A percentile compares a stretch with the other conserved stretches of the same genome.
Evolutionary conservation across 2,329 filamentous ascomycete species (phyloP).

Genomic region (Penicillium sp.): DNA sequence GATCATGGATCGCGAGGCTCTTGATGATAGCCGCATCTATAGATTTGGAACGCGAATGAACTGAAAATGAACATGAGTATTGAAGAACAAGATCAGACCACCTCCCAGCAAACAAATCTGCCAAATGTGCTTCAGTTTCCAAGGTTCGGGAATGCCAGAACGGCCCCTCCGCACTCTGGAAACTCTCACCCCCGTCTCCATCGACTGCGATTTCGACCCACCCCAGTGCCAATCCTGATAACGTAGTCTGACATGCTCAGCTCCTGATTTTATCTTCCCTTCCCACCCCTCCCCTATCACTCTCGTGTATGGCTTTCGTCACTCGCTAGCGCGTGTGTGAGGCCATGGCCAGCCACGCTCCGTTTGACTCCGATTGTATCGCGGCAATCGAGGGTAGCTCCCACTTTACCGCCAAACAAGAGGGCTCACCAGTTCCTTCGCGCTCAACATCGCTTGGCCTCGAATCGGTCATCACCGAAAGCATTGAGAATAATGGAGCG

Average conservation of each 20-base stretch:
- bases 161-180: neutral
- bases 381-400: conserved; percentile 14
- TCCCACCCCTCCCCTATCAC: neutral
- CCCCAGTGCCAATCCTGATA: conserved; percentile 3
- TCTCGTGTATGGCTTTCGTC: conserved; percentile 29
- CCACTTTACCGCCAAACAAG: conserved; percentile 16
- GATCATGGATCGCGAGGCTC: conserved; percentile 8
- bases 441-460: conserved; percentile 25
- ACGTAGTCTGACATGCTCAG: conserved; percentile 1
- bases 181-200: neutral
- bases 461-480: conserved; percentile 19
- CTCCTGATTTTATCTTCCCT: neutral
- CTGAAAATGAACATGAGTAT: too few species aligned
- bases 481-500: conserved; percentile 11
- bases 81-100: neutral
- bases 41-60: neutral
- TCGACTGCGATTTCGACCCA: conserved; percentile 8
- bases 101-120: too few species aligned
- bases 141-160: neutral
- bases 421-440: conserved; percentile 28
- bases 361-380: conserved; percentile 25
- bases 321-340: conserved; percentile 25
- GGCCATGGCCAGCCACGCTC: conserved; percentile 36
- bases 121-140: neutral
- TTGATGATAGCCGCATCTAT: neutral